Conservation (phyloP, 2,329 filamentous ascomycete genomes). For the Beauveria sp. region DNA sequence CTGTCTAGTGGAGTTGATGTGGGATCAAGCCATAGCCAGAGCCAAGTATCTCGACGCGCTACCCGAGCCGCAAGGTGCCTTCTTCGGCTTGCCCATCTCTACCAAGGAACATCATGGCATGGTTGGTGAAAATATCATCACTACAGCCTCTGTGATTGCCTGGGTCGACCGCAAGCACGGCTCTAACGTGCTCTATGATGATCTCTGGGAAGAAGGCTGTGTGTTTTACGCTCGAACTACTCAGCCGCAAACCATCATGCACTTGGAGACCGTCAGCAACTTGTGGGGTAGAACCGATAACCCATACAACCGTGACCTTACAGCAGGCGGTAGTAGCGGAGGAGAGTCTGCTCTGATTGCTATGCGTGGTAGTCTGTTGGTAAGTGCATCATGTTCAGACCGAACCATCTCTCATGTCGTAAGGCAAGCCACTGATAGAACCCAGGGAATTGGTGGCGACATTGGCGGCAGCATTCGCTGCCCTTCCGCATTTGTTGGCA, state of each 20-base stretch:
- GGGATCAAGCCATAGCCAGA: constrained; percentile 27
- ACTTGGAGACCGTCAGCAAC: constrained; percentile 55
- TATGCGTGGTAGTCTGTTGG: constrained; percentile 32
- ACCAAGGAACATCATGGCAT: constrained; percentile 30
- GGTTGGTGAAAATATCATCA: constrained; percentile 23
- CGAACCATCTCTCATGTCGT: background rate
- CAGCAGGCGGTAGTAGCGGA: constrained; percentile 57
- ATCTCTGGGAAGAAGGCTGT: constrained; percentile 33
- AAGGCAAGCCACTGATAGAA: background rate
- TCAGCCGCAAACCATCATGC: constrained; percentile 50
- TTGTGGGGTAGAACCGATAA: constrained; percentile 56
- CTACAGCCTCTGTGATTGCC: constrained; percentile 21
- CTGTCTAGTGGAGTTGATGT: constrained; percentile 26
- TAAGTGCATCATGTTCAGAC: constrained; percentile 10
- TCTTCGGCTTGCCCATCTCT: constrained; percentile 29
- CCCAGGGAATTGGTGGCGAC: constrained; percentile 32
- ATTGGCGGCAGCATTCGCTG: constrained; percentile 34
- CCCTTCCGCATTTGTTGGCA: constrained; percentile 28
- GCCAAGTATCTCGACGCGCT: constrained; percentile 26
- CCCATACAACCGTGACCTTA: constrained; percentile 52
- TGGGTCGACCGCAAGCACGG: constrained; percentile 26
- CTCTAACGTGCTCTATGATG: constrained; percentile 25
- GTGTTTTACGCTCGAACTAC: constrained; percentile 61
- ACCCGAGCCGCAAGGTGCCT: constrained; percentile 23
- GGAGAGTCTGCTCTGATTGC: constrained; percentile 40